These are phyloP conservation scores for Penicillium fuscoglaucum DNA, from an alignment of 2,329 filamentous ascomycete species.

Conservation along the genomic window DNA sequence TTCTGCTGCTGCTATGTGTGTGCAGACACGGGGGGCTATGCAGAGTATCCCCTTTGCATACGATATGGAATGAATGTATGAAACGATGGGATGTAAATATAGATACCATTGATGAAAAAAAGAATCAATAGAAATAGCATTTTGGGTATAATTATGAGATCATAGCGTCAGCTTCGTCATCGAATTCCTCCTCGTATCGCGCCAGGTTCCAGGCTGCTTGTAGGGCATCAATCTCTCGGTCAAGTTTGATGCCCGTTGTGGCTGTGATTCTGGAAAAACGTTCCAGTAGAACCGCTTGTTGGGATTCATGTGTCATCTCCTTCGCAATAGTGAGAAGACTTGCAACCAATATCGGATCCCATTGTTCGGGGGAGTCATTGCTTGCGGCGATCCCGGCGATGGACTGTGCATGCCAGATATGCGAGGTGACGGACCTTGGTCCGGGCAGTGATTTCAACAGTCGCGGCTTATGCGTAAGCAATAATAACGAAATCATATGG, in stretches of 20 bases:
- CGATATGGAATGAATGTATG: constrained; percentile 15
- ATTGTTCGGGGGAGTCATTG: constrained; percentile 29
- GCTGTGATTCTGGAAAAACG: constrained; percentile 17
- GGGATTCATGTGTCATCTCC: constrained; percentile 29
- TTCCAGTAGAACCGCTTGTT: constrained; percentile 22
- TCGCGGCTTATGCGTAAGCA: constrained; percentile 26
- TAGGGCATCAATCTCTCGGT: constrained; percentile 18
- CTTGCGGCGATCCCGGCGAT: constrained; percentile 27
- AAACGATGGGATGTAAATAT: not conserved
- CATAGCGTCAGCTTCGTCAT: constrained; percentile 15
- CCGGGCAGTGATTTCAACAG: constrained; percentile 27
- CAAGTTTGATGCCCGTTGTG: constrained; percentile 25
- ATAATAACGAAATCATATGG: constrained; percentile 25
- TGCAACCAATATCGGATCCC: constrained; percentile 27
- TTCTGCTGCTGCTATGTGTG: constrained; percentile 22
- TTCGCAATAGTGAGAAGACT: constrained; percentile 22
- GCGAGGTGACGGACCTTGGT: constrained; percentile 25
- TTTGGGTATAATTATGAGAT: constrained; percentile 11
- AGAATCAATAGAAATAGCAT: not conserved
- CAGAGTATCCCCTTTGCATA: constrained; percentile 26
- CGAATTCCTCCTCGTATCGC: constrained; percentile 24
- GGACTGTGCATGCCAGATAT: constrained; percentile 30
- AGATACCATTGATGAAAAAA: not conserved
- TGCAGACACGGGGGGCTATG: constrained; percentile 22
- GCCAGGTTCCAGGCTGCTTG: constrained; percentile 22